Base-by-base conservation (phyloP, 768 basidiomycete species). In the Dictyophora rubrovolvata region DNA sequence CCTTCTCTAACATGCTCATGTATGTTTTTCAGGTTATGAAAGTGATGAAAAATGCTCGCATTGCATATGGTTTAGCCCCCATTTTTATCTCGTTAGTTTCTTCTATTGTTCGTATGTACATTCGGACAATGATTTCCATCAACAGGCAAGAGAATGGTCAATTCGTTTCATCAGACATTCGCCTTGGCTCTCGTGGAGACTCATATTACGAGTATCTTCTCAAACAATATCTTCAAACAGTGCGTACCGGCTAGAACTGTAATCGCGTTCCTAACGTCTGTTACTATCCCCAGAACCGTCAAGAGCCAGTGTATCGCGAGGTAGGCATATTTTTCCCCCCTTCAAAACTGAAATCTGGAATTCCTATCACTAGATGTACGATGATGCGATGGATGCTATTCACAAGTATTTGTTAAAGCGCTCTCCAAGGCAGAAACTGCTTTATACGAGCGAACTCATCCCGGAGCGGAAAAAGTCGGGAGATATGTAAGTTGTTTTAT, bases 201-300 rank as follows among this genome's bases (percentile, higher is more conserved):
- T 93, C 90, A 1, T 97, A 85, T 72, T 98, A 96, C 67, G 94
- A 95, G 69, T 93, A 94, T 67, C 71, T 93, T 16, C 67, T 93
- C 54, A 90, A 90, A 68, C 88, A 91, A 69, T 91, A 83, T 66
- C 69, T 93, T 1, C 90, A 92, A 69, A 93, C 92, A 49, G 87
- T 87, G 63, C 60, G 75, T 60, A 17, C 36, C 7, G 20, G 11
- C 16, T 52, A 28, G 34, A 11, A 5, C 35, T 3, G 55, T 33
- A n/a, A 16, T 4, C 16, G 20, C 48, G 12, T 5, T 22, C 20
- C 21, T 57, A 51, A 61, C 36, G 33, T 63, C 60, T 49, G 61
- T 52, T 57, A 47, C 6, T 52, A 56, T 61, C 3, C 55, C 87
- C 86, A 86, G 88, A 72, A 77, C 73, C 67, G 72, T 35, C 83